A percentile compares a stretch with the other conserved stretches of the same genome.
phyloP scores from a whole-genome alignment of 148 eudicot genomes.

The Camellia sinensis region DNA sequence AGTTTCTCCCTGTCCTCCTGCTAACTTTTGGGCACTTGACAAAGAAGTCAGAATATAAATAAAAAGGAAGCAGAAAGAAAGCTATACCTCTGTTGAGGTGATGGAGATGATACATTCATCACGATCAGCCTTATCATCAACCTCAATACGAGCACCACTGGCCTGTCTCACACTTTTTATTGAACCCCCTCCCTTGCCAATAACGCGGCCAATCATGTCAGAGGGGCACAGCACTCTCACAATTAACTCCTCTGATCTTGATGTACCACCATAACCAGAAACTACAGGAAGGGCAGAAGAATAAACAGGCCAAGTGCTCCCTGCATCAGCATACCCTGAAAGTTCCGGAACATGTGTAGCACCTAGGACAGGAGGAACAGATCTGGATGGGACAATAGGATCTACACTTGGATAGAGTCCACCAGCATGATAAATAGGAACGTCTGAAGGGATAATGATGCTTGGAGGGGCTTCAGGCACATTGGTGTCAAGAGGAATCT shows the following conservation, averaged over 20 bases:
- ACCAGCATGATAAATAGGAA: constrained; percentile 62
- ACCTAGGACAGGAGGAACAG: constrained; percentile 56
- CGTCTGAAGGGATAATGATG: constrained; percentile 83
- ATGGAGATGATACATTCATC: constrained; percentile 63
- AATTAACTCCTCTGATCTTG: constrained; percentile 67
- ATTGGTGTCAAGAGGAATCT: constrained; percentile 64
- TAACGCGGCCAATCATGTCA: constrained; percentile 88
- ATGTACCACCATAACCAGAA: constrained; percentile 62
- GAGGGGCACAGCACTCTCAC: constrained; percentile 71
- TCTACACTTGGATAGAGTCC: constrained; percentile 69
- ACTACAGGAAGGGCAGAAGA: constrained; percentile 59
- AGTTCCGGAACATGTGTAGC: constrained; percentile 48
- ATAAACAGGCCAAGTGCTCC: constrained; percentile 66
- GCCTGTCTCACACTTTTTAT: constrained; percentile 79
- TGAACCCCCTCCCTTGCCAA: constrained; percentile 84
- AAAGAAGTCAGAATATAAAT: neutral
- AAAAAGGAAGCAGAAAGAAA: constrained; percentile 9
- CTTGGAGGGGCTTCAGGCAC: constrained; percentile 71
- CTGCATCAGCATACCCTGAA: constrained; percentile 58
- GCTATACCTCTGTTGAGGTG: constrained; percentile 63
- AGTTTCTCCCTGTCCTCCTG: neutral
- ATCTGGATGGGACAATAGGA: constrained; percentile 48
- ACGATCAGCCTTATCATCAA: constrained; percentile 62
- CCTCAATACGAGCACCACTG: constrained; percentile 81
- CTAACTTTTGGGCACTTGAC: neutral